These are phyloP conservation scores for Thelonectria blattea DNA, from an alignment of 2,329 filamentous ascomycete species.

Conservation along the genomic window DNA sequence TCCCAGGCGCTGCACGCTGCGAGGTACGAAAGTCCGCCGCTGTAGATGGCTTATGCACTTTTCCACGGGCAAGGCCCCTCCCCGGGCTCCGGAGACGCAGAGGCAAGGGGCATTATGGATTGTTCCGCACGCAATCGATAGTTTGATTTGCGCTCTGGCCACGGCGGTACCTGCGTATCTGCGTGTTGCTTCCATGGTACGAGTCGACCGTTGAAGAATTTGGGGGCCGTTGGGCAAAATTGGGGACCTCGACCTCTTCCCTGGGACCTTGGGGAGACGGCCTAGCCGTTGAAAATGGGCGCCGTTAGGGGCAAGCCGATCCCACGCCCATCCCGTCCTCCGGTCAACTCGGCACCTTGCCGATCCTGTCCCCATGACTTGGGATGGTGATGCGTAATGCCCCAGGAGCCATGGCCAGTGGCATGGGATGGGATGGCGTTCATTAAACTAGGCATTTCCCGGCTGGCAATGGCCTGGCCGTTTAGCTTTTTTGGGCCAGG, in stretches of 20 bases:
- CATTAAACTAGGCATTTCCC: conserved; percentile 1
- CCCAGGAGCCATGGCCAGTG: not conserved
- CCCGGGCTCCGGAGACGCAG: not conserved
- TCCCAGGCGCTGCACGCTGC: not conserved
- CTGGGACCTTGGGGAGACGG: conserved; percentile 19
- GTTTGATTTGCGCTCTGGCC: conserved; percentile 22
- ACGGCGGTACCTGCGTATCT: conserved; percentile 33
- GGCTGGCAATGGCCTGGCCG: not conserved
- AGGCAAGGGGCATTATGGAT: not conserved
- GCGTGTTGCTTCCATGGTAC: conserved; percentile 22
- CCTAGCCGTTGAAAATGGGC: not conserved
- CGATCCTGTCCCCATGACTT: conserved; percentile 10
- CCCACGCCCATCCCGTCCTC: conserved; percentile 13
- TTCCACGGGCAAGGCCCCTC: not conserved
- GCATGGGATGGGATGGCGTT: conserved; percentile 6
- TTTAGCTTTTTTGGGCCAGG: not conserved
- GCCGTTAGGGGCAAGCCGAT: conserved; percentile 10
- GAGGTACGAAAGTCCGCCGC: not conserved
- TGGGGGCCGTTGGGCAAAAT: conserved; percentile 22
- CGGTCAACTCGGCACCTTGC: conserved; percentile 11
- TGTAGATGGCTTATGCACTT: not conserved
- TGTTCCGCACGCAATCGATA: conserved; percentile 23
- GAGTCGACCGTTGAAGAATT: conserved; percentile 19
- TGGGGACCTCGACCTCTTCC: conserved; percentile 17
- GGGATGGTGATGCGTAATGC: not conserved